phyloP scores from a whole-genome alignment of 352 stramenopile genomes.

The Sclerospora graminicola region DNA sequence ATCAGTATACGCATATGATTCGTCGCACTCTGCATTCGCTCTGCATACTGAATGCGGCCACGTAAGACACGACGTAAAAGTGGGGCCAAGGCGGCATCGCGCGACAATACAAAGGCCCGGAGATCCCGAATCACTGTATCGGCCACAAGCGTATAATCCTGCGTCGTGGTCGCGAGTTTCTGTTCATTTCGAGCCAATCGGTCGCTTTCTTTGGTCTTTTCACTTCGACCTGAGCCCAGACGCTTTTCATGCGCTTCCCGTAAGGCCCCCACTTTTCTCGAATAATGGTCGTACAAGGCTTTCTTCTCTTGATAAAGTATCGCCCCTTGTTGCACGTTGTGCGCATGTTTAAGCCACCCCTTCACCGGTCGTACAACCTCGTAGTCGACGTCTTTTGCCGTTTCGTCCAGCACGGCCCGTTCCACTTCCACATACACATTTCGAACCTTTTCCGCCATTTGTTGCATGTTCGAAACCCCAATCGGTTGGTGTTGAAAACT shows the following conservation, averaged over 20 bases:
- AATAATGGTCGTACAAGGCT: slow-evolving; percentile 70
- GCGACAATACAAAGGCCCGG: slow-evolving; percentile 44
- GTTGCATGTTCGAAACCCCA: slow-evolving; percentile 48
- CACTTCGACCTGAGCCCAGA: slow-evolving; percentile 27
- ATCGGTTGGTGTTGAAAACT: slow-evolving; percentile 17
- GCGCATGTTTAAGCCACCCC: slow-evolving; percentile 45
- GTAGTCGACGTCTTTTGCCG: slow-evolving; percentile 40
- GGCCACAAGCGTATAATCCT: slow-evolving; percentile 53
- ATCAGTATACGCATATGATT: slow-evolving; percentile 40
- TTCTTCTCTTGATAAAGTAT: slow-evolving; percentile 54
- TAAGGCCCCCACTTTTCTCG: slow-evolving; percentile 53
- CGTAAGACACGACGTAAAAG: slow-evolving; percentile 57
- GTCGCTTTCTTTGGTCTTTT: slow-evolving; percentile 70
- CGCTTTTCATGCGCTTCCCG: slow-evolving; percentile 61
- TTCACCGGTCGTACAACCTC: slow-evolving; percentile 43
- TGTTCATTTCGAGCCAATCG: slow-evolving; percentile 77
- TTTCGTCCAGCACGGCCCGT: slow-evolving; percentile 40
- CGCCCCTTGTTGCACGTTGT: slow-evolving; percentile 34
- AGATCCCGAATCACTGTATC: slow-evolving; percentile 50
- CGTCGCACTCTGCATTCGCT: slow-evolving; percentile 40
- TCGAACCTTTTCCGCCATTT: slow-evolving; percentile 48
- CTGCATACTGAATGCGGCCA: slow-evolving; percentile 53
- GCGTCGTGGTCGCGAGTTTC: slow-evolving; percentile 56
- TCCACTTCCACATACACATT: slow-evolving; percentile 50
- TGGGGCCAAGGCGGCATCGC: slow-evolving; percentile 49